Evolutionary conservation across 768 basidiomycete species (phyloP).

Genomic region (Lyophyllum shimeji): DNA sequence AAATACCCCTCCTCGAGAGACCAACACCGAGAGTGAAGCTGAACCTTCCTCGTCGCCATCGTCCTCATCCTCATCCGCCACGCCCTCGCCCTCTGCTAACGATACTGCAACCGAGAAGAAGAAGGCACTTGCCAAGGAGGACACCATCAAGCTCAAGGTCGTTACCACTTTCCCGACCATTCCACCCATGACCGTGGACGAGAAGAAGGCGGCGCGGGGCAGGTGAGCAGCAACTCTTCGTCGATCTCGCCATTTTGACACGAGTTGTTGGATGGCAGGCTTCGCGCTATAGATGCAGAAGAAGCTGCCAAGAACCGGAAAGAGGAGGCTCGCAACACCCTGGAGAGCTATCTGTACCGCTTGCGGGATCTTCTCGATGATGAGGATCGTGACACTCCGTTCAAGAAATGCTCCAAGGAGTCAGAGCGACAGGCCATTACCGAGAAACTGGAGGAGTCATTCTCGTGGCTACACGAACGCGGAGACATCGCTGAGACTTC

Average conservation of each 20-base stretch:
- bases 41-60: conserved; percentile 27
- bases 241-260: background rate
- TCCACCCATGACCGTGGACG: conserved; percentile 71
- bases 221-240: conserved; percentile 49
- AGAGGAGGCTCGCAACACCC: conserved; percentile 87
- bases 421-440: conserved; percentile 68
- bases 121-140: conserved; percentile 43
- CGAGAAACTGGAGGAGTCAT: conserved; percentile 69
- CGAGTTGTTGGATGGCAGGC: conserved; percentile 39
- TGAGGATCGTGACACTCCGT: conserved; percentile 64
- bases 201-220: conserved; percentile 72
- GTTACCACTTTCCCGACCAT: conserved; percentile 63
- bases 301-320: conserved; percentile 75
- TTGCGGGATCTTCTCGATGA: conserved; percentile 80
- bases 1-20: conserved; percentile 43
- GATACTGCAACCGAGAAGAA: conserved; percentile 32
- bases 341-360: conserved; percentile 94
- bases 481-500: conserved; percentile 81
- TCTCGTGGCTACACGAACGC: conserved; percentile 80
- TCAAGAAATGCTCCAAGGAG: conserved; percentile 81
- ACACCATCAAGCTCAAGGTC: conserved; percentile 69
- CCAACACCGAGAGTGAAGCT: conserved; percentile 30
- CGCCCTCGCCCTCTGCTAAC: conserved; percentile 37
- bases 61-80: conserved; percentile 29
- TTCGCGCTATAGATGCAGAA: conserved; percentile 74